Evolutionary conservation across 1,284 basidiomycete species (phyloP), one percentile per base, ranked within the genome.

Genomic region (Schizopora paradoxa): DNA sequence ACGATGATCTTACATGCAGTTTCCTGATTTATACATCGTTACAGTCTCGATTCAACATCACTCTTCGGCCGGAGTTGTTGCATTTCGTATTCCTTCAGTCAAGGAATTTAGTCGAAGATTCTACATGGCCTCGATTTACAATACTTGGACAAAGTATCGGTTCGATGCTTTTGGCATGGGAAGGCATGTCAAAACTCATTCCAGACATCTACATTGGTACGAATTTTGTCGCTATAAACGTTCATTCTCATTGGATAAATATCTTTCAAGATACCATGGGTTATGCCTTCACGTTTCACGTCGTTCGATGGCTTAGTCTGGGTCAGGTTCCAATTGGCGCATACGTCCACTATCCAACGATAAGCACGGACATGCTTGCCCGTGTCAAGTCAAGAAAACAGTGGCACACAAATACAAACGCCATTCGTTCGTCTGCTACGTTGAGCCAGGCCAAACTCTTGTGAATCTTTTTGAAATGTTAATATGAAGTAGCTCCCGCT

Each of bases 221-320:
- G 43, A 14, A 10, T 22, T 14, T 41, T 32, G 14, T 27, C 31
- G 26, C 33, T n/a, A 21, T 43, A 6, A 16, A 19, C 13, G 18
- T 25, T 16, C 21, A 13, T 39, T 6, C 35, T 32, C 5, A 32
- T 11, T 21, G 18, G 1, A 16, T 25, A 16, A 11, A n/a, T 54
- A n/a, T n/a, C n/a, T n/a, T n/a, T n/a, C n/a, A n/a, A 95, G 94
- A 99, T 62, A 93, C 94, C 0, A 98, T 98, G 93, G 95, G 96
- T 19, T 97, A 96, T 59, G 92, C 91, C 0, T 98, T 98, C 59
- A 89, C 91, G 0, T 93, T 89, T 59, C 90, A 86, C 2, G 66
- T 89, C 10, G 83, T 91, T 2, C 69, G 77, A 4, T 64, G 79
- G 29, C 62, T 95, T 4, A 53, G 63, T 8, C 29, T 28, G 47